Percentiles rank a stretch among this genome's conserved stretches.
phyloP scores from a whole-genome alignment of 192 early-diverging fungal genomes.

The Jimgerdemannia flammicorona region DNA sequence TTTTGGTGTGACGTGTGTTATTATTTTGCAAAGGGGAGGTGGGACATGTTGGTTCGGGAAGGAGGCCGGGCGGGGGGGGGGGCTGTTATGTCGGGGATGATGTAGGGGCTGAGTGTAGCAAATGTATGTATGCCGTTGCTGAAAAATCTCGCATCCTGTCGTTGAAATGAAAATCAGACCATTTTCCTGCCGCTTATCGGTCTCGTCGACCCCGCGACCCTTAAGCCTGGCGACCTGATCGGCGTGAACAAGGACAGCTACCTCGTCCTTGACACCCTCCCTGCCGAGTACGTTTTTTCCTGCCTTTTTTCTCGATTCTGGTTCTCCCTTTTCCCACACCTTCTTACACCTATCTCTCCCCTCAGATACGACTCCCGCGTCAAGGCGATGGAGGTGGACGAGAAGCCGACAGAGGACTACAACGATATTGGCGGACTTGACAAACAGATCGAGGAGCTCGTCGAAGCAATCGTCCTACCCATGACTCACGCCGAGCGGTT shows the following conservation, averaged over 20 bases:
- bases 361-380: constrained; percentile 91
- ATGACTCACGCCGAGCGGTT: constrained; percentile 85
- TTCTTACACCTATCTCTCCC: too few relatives aligned
- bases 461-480: constrained; percentile 83
- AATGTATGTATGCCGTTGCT: too few relatives aligned
- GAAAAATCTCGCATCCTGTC: too few relatives aligned
- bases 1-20: background rate
- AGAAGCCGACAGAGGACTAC: constrained; percentile 98
- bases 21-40: too few relatives aligned
- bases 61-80: too few relatives aligned
- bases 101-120: too few relatives aligned
- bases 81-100: too few relatives aligned
- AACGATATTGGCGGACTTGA: constrained; percentile 91
- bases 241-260: constrained; percentile 99
- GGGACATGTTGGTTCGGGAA: too few relatives aligned
- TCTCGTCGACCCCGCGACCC: constrained; percentile 81
- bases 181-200: constrained; percentile 98
- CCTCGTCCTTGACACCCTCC: constrained; percentile 92
- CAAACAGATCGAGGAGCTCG: constrained; percentile 85
- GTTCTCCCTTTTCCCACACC: background rate
- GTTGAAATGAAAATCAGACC: constrained; percentile 47
- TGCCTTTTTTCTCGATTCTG: background rate
- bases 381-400: constrained; percentile 99
- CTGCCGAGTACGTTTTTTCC: constrained; percentile 73
- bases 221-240: constrained; percentile 96